Evolutionary conservation across 345 rosid genomes (phyloP), one percentile per base, ranked within the genome.

Genomic region (Ricinus communis): DNA sequence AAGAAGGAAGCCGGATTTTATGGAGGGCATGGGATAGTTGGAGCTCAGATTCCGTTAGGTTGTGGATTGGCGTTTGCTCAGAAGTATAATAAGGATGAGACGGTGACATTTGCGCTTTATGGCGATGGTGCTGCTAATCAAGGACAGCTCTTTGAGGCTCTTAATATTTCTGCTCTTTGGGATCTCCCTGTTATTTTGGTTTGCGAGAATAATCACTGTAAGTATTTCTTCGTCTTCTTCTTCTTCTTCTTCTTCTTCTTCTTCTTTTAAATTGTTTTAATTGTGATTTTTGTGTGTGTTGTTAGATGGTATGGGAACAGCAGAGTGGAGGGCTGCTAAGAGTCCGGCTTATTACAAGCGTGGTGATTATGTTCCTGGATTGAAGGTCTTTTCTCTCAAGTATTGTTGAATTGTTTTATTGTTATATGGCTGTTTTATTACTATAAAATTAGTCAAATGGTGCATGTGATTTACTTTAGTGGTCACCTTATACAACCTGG

Each of bases 121-220:
- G 99, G 99, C 38, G 99, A 92, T 52, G 99, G 97, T 65, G 99
- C 99, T 21, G 99, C 99, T 21, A 95, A 95, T 73, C 99, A 95
- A 62, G 99, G 99, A 13, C 97, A 95, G 83, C 79, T 95, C 77
- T 95, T 95, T 53, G 98, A 95, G 79, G 99, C 98, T 38, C 80
- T 95, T 71, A 95, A 92, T 79, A 92, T 90, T 1, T 75, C 96
- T 24, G 99, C 98, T 18, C 94, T 95, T 19, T 92, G 99, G 99
- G 96, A 95, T 85, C 89, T 95, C 56, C 99, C 99, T 1, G 88
- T 82, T 5, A 90, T 95, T 81, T 73, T 95, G 71, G 93, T 92
- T 74, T 90, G 97, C 87, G 98, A 95, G 89, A 95, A 95, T 77
- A 95, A 92, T 80, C 98, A 92, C 79, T 95, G 99, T 92, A 77